Conservation (phyloP, 2,329 filamentous ascomycete species). For the Penicillium griseofulvum region DNA sequence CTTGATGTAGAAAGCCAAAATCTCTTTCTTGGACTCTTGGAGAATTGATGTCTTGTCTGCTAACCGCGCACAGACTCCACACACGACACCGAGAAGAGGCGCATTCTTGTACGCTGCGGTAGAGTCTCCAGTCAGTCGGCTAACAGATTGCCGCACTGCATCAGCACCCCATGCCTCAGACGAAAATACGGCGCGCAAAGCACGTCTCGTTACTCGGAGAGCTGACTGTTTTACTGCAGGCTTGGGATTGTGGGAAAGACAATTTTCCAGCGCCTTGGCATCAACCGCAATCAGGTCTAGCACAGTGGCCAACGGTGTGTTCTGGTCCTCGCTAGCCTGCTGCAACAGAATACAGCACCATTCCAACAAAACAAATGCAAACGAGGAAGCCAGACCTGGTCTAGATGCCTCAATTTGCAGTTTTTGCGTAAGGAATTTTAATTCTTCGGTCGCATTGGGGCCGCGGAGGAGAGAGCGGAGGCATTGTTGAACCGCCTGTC, state of each 20-base stretch:
- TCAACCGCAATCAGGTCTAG: conserved; percentile 65
- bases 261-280: conserved; percentile 74
- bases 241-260: conserved; percentile 64
- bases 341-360: conserved; percentile 83
- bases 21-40: conserved; percentile 64
- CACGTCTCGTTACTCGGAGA: conserved; percentile 73
- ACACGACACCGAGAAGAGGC: conserved; percentile 77
- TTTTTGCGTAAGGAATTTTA: conserved; percentile 61
- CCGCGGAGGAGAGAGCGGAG: conserved; percentile 66
- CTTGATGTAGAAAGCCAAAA: conserved; percentile 78
- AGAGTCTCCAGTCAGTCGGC: conserved; percentile 66
- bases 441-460: conserved; percentile 48
- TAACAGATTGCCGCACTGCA: conserved; percentile 62
- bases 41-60: conserved; percentile 61
- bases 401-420: conserved; percentile 74
- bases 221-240: conserved; percentile 69
- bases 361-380: conserved; percentile 83
- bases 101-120: conserved; percentile 66
- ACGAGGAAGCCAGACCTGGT: conserved; percentile 70
- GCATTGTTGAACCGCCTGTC: conserved; percentile 78
- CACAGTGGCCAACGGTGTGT: conserved; percentile 56
- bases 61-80: conserved; percentile 78
- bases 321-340: conserved; percentile 65
- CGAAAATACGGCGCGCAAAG: conserved; percentile 70
- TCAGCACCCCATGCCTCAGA: conserved; percentile 57